These are phyloP conservation scores for Xylaria sp. DNA, from an alignment of 2,329 filamentous ascomycete species.

Conservation along the genomic window DNA sequence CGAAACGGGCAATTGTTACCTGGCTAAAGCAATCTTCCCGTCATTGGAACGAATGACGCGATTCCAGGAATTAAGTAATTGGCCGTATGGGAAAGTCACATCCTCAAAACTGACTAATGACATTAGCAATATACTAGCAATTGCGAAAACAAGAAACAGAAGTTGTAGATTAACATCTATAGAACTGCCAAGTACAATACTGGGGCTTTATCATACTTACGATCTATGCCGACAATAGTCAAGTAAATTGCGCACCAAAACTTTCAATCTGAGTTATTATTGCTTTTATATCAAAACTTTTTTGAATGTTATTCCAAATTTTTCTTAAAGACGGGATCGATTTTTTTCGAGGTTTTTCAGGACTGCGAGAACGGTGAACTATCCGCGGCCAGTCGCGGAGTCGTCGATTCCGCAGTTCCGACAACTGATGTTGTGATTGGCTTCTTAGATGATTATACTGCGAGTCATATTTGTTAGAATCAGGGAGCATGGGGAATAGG, in stretches of 20 bases:
- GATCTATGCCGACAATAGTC: background rate
- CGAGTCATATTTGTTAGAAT: background rate
- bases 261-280: conserved; percentile 18
- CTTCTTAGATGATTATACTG: background rate
- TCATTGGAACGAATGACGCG: conserved; percentile 7
- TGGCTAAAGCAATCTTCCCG: conserved; percentile 39
- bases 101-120: background rate
- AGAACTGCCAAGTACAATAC: background rate
- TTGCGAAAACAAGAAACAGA: background rate
- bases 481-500: background rate
- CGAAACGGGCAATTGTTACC: conserved; percentile 31
- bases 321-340: background rate
- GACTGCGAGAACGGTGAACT: background rate
- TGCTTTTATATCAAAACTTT: conserved; percentile 23
- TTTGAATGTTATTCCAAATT: conserved; percentile 14
- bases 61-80: background rate
- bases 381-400: background rate
- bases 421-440: background rate
- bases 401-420: background rate
- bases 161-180: background rate
- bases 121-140: background rate
- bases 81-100: background rate
- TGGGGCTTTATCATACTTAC: background rate
- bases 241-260: background rate
- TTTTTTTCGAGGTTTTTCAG: background rate